Base-by-base conservation (phyloP, 495 filamentous ascomycete genomes). In the Neurospora africana region DNA sequence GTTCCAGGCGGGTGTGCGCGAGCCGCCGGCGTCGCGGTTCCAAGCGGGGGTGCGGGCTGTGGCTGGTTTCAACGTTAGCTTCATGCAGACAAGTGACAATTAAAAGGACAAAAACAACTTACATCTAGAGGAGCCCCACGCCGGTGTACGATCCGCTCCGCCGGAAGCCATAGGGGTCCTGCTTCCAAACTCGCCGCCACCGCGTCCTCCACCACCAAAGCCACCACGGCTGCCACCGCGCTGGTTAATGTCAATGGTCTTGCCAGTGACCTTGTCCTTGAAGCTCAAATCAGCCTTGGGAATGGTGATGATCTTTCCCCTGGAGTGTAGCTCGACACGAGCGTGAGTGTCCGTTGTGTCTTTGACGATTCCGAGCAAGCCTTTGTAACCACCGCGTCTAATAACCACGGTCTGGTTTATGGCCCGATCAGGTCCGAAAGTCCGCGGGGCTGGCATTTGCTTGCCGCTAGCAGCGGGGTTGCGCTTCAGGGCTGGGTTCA, bases 351-450 rank as follows among this genome's bases (percentile, higher is more conserved):
- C 93, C 0, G 91, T 94, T 0, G 96, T 89, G 78, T 98, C 93
- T 77, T 96, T 97, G 75, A 99, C 92, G 71, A 97, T 97, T 74
- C 96, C 96, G 68, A 99, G 85, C 17, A 97, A 84, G 69, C 95
- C 95, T 82, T 99, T 99, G 81, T 93, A 92, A 1, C 89, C 88
- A 11, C 96, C 96, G 76, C 88, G 91, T 67, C 89, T 84, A 72
- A 98, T 89, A 37, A 87, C 91, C 41, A 98, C 93, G 1, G 94
- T 98, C 82, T 98, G 93, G 23, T 93, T 93, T 72, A 98, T 88
- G 68, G 94, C 81, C n/a, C 89, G 88, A 79, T 99, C 96, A 30
- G 92, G 88, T 37, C 94, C 94, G 74, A 92, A 87, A 30, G 82
- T 83, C 75, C 87, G 90, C 43, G 92, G 93, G n/a, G 95, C 93